A percentile compares a stretch with the other conserved stretches of the same genome.
Evolutionary conservation across 106 monocot genomes (phyloP).

Genomic region (Amphibolis antarctica): DNA sequence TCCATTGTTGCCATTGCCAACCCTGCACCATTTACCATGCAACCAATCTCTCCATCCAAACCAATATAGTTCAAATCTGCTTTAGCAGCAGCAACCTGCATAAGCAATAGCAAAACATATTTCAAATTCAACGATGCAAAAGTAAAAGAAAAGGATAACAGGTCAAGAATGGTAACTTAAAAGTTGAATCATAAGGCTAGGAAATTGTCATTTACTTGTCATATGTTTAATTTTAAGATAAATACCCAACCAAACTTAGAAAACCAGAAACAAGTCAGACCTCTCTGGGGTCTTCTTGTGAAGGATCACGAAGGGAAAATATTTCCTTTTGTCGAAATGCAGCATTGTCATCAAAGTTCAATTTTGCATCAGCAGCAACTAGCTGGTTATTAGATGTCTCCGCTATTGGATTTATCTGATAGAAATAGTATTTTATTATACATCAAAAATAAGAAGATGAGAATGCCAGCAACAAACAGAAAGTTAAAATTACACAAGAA

Average conservation of each 20-base stretch:
- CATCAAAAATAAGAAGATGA: background rate
- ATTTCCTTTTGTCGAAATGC: conserved; percentile 84
- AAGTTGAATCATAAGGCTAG: no score
- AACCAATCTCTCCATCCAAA: conserved; percentile 95
- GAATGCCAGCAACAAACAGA: background rate
- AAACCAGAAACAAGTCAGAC: conserved; percentile 19
- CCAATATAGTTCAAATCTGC: conserved; percentile 68
- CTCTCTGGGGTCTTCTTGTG: conserved; percentile 97
- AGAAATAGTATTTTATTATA: conserved; percentile 4
- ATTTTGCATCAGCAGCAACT: conserved; percentile 97
- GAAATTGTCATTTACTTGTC: no score
- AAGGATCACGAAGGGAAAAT: conserved; percentile 76
- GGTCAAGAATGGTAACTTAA: background rate
- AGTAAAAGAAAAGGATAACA: background rate
- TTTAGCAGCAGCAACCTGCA: conserved; percentile 64
- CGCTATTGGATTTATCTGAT: conserved; percentile 88
- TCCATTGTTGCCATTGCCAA: conserved; percentile 99
- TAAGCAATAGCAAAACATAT: background rate
- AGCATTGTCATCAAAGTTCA: conserved; percentile 99
- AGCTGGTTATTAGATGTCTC: conserved; percentile 88
- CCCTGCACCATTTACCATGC: conserved; percentile 99
- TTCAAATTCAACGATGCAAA: background rate
- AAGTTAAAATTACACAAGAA: background rate
- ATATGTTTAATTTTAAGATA: no score
- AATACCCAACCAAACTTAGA: background rate